A percentile compares a stretch with the other conserved stretches of the same genome.
phyloP scores from a whole-genome alignment of 306 rosid genomes.

The Trifolium pratense region DNA sequence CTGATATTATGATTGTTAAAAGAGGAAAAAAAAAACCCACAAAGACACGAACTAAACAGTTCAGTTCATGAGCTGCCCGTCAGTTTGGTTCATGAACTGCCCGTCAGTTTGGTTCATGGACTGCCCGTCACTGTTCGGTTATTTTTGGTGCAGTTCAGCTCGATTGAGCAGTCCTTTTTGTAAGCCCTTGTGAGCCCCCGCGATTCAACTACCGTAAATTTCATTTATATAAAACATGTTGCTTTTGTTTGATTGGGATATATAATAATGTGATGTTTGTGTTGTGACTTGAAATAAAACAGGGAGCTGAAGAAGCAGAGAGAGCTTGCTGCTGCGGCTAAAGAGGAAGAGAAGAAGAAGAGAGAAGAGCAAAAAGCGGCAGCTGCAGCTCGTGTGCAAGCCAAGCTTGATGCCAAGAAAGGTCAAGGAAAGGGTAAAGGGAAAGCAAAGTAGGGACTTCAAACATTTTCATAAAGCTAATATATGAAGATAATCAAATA shows the following conservation, averaged over 20 bases:
- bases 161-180: background rate
- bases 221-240: background rate
- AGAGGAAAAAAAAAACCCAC: background rate
- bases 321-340: constrained; percentile 80
- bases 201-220: background rate
- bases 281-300: constrained; percentile 22
- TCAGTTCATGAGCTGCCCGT: background rate
- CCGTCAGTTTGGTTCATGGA: background rate
- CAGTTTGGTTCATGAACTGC: background rate
- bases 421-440: constrained; percentile 92
- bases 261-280: constrained; percentile 22
- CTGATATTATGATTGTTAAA: background rate
- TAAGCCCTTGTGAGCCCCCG: background rate
- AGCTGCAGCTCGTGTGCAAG: constrained; percentile 90
- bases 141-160: background rate
- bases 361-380: constrained; percentile 96
- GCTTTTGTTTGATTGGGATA: background rate
- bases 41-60: background rate
- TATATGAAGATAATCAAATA: background rate
- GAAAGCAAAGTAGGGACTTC: constrained; percentile 64
- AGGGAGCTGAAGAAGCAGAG: constrained; percentile 97
- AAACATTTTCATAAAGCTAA: constrained; percentile 21
- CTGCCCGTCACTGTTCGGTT: background rate
- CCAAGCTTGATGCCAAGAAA: constrained; percentile 88
- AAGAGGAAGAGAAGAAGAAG: constrained; percentile 89